phyloP scores from a whole-genome alignment of 78 protist genomes.

The Monosiga brevicollis region DNA sequence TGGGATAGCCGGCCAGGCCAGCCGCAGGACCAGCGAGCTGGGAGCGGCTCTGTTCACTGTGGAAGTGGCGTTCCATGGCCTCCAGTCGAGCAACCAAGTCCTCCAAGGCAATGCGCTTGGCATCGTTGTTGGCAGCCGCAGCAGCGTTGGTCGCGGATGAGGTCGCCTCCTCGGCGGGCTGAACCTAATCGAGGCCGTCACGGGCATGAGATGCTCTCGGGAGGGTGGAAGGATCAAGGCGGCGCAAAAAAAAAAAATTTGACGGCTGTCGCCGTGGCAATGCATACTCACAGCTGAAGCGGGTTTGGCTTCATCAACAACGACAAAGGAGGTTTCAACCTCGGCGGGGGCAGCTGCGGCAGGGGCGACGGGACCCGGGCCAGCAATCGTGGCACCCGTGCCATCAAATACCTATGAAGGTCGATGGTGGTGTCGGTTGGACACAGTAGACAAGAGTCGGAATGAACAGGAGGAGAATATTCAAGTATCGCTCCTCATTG shows the following conservation, averaged over 20 bases:
- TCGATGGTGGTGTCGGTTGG: background rate
- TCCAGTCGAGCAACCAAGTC: background rate
- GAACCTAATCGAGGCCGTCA: no score
- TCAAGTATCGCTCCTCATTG: background rate
- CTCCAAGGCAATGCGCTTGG: background rate
- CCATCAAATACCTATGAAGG: background rate
- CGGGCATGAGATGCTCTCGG: no score
- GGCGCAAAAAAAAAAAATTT: no score
- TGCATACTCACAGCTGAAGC: background rate
- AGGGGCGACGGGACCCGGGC: background rate
- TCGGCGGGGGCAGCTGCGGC: background rate
- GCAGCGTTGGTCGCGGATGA: background rate
- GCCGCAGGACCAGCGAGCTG: background rate
- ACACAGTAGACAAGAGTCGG: background rate
- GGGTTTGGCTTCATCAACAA: background rate
- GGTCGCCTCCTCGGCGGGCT: background rate
- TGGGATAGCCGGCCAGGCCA: background rate
- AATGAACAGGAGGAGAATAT: background rate
- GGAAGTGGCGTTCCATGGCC: background rate
- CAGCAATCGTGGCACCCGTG: background rate
- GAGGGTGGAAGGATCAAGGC: no score
- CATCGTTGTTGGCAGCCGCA: background rate
- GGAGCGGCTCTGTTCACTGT: background rate
- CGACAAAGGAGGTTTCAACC: background rate
- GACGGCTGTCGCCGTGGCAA: background rate